Evolutionary conservation across 179 eudicot genomes (phyloP).

Genomic region (Patellifolia procumbens): DNA sequence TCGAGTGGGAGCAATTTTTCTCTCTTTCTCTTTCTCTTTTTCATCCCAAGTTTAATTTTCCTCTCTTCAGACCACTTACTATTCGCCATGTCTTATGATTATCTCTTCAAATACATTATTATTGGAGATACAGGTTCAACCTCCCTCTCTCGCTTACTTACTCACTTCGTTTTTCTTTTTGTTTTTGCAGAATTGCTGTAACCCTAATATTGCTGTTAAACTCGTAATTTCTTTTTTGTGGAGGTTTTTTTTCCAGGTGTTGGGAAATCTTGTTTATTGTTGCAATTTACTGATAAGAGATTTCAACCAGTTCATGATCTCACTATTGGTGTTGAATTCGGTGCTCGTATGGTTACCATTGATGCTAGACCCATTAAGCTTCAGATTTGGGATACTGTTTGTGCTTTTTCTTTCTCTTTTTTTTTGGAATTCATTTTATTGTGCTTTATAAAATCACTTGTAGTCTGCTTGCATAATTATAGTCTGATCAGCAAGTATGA

Average conservation of each 20-base stretch:
- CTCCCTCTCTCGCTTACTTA: neutral
- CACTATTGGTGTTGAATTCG: conserved; percentile 82
- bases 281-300: conserved; percentile 88
- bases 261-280: conserved; percentile 70
- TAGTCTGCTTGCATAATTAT: too few relatives aligned
- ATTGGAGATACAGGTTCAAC: conserved; percentile 6
- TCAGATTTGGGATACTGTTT: conserved; percentile 85
- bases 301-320: conserved; percentile 86
- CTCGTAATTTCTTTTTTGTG: neutral
- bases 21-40: too few relatives aligned
- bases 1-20: too few relatives aligned
- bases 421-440: neutral
- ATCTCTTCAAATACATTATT: conserved; percentile 6
- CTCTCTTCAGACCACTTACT: too few relatives aligned
- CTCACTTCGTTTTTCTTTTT: neutral
- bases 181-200: neutral
- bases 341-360: conserved; percentile 74
- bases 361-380: conserved; percentile 66
- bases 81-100: conserved; percentile 5
- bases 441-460: neutral
- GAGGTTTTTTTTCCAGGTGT: conserved; percentile 42
- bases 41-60: too few relatives aligned
- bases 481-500: too few relatives aligned
- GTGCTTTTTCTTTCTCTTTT: conserved; percentile 2
- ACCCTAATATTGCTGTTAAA: neutral